phyloP scores from a whole-genome alignment of 208 protist species.

The Tritrichomonas foetus region DNA sequence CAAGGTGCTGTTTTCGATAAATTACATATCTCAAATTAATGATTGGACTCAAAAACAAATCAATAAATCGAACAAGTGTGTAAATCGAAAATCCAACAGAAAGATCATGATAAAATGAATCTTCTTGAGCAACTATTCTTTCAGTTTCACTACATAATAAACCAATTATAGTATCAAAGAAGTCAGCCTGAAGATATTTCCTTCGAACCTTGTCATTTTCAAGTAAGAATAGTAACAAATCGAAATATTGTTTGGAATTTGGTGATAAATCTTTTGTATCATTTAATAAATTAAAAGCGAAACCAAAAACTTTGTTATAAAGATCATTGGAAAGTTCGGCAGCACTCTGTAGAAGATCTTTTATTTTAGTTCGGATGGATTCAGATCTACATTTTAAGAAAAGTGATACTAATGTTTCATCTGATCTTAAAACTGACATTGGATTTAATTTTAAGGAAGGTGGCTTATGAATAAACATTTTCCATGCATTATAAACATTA shows the following conservation, averaged over 20 bases:
- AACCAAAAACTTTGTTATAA: neutral
- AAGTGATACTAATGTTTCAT: neutral
- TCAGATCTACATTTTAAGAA: too few species aligned
- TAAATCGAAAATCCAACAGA: neutral
- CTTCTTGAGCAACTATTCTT: neutral
- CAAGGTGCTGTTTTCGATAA: neutral
- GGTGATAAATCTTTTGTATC: neutral
- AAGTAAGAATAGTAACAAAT: neutral
- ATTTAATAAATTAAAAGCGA: neutral
- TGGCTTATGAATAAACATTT: neutral
- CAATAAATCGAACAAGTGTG: neutral
- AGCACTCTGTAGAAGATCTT: too few species aligned
- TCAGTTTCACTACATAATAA: neutral
- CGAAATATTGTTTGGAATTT: neutral
- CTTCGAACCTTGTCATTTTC: neutral
- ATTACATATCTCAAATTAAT: neutral
- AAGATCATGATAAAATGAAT: neutral
- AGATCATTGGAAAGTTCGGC: neutral
- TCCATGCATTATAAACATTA: neutral
- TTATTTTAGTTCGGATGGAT: too few species aligned
- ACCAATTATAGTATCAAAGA: neutral
- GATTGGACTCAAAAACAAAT: neutral
- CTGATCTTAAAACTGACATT: too few species aligned
- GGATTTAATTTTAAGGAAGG: neutral
- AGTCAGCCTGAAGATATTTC: neutral